Conservation (phyloP, 345 rosid genomes). For the Diplotaxis tenuifolia region DNA sequence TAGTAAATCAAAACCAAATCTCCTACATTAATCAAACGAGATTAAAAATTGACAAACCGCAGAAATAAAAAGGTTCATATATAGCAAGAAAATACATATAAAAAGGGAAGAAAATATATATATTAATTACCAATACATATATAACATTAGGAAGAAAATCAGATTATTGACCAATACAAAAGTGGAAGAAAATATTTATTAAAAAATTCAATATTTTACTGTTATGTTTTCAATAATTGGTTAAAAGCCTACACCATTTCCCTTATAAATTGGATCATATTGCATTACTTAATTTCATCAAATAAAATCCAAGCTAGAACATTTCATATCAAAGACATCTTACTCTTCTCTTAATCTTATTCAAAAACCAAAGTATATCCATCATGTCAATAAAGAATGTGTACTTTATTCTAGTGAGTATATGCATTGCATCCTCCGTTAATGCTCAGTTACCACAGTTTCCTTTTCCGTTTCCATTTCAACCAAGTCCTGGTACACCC, state of each 20-base stretch:
- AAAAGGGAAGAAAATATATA: too few relatives aligned
- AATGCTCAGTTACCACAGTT: conserved; percentile 3
- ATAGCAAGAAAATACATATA: too few relatives aligned
- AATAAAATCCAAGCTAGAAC: neutral
- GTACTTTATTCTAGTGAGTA: neutral
- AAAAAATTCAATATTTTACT: neutral
- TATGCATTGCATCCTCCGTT: neutral
- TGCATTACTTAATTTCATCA: neutral
- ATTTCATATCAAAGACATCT: neutral
- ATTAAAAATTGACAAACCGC: too few relatives aligned
- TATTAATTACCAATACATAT: too few relatives aligned
- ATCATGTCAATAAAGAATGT: conserved; percentile 4
- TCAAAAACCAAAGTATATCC: neutral
- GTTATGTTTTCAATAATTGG: neutral
- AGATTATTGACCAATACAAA: neutral
- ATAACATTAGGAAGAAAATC: too few relatives aligned
- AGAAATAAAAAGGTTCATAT: too few relatives aligned
- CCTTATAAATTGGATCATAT: neutral
- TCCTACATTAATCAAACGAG: too few relatives aligned
- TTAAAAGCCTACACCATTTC: neutral
- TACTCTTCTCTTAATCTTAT: neutral
- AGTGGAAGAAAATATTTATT: too few relatives aligned
- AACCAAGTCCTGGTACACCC: neutral
- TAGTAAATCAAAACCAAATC: neutral
- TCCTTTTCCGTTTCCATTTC: neutral